These are phyloP conservation scores for Cnidoscolus chayamansa DNA, from an alignment of 441 rosid genomes.

Conservation along the genomic window DNA sequence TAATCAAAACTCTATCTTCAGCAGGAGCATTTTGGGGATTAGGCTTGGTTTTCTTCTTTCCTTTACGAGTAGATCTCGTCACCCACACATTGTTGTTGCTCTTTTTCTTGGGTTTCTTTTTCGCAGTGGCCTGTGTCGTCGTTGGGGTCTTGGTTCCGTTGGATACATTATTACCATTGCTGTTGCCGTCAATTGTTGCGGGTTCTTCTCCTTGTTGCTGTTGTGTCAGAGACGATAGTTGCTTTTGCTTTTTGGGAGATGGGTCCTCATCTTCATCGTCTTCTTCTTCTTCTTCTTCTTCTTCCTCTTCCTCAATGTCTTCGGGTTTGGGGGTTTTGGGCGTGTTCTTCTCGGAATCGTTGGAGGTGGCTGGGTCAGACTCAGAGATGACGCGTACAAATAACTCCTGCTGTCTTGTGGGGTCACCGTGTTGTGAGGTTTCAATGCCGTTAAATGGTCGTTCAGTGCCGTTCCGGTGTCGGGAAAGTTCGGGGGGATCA, in stretches of 20 bases:
- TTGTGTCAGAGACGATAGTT: slow-evolving; percentile 27
- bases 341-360: slow-evolving; percentile 53
- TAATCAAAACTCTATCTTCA: slow-evolving; percentile 66
- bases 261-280: slow-evolving; percentile 60
- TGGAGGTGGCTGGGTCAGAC: slow-evolving; percentile 62
- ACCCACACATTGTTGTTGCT: slow-evolving; percentile 75
- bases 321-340: slow-evolving; percentile 40
- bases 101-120: slow-evolving; percentile 88
- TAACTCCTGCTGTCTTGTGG: slow-evolving; percentile 15
- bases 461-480: background rate
- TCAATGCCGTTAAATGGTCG: slow-evolving; percentile 17
- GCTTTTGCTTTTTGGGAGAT: slow-evolving; percentile 64
- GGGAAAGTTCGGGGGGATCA: slow-evolving; percentile 1
- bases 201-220: slow-evolving; percentile 24
- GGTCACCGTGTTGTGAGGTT: slow-evolving; percentile 17
- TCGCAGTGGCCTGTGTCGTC: slow-evolving; percentile 8
- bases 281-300: slow-evolving; percentile 11
- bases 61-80: slow-evolving; percentile 76
- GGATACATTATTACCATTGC: slow-evolving; percentile 8
- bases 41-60: slow-evolving; percentile 78
- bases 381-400: slow-evolving; percentile 39
- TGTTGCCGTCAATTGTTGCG: slow-evolving; percentile 14
- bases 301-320: slow-evolving; percentile 44
- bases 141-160: slow-evolving; percentile 17
- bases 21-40: slow-evolving; percentile 50